Evolutionary conservation across 352 stramenopile species (phyloP).

Genomic region (Hyphochytrium catenoides): DNA sequence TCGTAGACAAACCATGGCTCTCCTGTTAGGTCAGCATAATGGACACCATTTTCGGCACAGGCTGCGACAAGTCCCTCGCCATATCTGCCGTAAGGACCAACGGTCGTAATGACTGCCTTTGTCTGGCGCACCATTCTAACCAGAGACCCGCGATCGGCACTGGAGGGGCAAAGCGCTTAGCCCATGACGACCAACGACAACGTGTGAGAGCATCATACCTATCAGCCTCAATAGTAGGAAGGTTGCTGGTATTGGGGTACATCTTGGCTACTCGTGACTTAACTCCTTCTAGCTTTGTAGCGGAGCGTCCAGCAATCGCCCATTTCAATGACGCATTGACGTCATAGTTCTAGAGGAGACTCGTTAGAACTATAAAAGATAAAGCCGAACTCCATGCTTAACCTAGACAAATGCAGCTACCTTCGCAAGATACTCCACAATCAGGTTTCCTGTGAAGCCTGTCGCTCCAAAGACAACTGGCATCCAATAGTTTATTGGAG

Average conservation of each 20-base stretch:
- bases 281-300: conserved; percentile 31
- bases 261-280: conserved; percentile 18
- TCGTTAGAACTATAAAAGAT: neutral
- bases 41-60: conserved; percentile 56
- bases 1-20: conserved; percentile 55
- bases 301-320: conserved; percentile 56
- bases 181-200: no score
- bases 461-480: conserved; percentile 67
- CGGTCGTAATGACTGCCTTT: conserved; percentile 41
- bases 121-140: conserved; percentile 44
- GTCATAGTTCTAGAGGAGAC: conserved; percentile 5
- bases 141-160: conserved; percentile 24
- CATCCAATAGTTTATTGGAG: no score
- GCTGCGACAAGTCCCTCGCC: conserved; percentile 46
- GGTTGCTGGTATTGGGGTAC: no score
- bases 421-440: conserved; percentile 30
- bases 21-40: conserved; percentile 75
- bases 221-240: no score
- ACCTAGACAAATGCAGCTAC: conserved; percentile 15
- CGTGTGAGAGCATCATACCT: no score
- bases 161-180: conserved; percentile 21
- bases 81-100: conserved; percentile 65
- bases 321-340: conserved; percentile 27
- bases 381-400: no score
- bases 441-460: conserved; percentile 58